Base-by-base conservation (phyloP, 2,329 filamentous ascomycete species). In the Alternaria tenuissima region DNA sequence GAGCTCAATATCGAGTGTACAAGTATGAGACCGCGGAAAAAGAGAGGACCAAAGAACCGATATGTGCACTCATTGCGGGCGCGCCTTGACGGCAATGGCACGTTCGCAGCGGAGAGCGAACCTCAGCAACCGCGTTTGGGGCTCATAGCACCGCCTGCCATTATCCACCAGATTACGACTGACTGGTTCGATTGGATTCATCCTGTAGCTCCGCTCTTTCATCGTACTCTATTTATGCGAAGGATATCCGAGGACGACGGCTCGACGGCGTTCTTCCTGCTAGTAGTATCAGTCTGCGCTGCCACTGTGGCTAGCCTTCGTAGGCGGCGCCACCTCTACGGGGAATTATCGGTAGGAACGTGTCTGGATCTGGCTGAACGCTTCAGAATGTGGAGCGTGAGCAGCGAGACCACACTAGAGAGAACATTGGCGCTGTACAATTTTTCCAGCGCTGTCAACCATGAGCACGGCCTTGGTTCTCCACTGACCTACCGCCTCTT, bases 131-230 rank as follows among this genome's bases (percentile, higher is more conserved):
- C 14, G 6, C 30, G 28, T n/a, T n/a, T 65, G 28, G 43, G 56
- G 3, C 26, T 53, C 7, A 64, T 69, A 32, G 65, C 63, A 41
- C 48, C 65, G 32, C 9, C 30, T 16, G 38, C 57, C 9, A 38
- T 60, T 11, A 20, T 68, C 22, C 42, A 64, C 2, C 61, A 62
- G 28, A 52, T 66, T 41, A 46, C 65, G 32, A 34, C 44, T 43
- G 67, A 69, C 57, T 69, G 67, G 67, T 69, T 69, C 57, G 65
- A 56, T 8, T 66, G 62, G 62, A 63, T 69, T 22, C 65, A 69
- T 59, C 67, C 67, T 11, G 62, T 69, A 3, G 67, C 67, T 22
- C 67, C 67, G 12, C 49, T 68, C 18, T 47, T 68, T 22, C 63
- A 66, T 26, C 59, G 41, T 3, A 43, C 39, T 43, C 59, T 42